Conservation (phyloP, 768 basidiomycete species). For the Auricularia sp. region DNA sequence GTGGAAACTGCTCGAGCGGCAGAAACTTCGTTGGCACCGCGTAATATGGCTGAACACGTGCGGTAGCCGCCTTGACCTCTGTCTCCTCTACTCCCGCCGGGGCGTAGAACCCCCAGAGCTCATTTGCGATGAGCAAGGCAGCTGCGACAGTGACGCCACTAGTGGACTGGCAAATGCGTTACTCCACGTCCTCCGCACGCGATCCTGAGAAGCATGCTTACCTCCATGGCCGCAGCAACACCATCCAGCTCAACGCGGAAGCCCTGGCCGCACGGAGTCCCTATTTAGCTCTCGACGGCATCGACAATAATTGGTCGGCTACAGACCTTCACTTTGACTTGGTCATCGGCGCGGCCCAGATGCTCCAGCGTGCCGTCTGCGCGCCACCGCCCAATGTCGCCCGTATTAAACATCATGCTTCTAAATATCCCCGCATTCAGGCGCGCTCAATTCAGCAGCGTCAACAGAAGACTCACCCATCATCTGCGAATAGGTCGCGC, state of each 20-base stretch:
- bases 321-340: conserved; percentile 50
- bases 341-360: conserved; percentile 51
- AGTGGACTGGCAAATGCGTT: conserved; percentile 24
- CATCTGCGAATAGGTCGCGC: conserved; percentile 39
- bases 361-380: conserved; percentile 45
- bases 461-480: conserved; percentile 28
- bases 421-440: conserved; percentile 15
- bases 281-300: background rate
- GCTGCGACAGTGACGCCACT: conserved; percentile 35
- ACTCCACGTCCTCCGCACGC: background rate
- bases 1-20: conserved; percentile 38
- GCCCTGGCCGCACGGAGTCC: conserved; percentile 25
- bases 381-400: conserved; percentile 49
- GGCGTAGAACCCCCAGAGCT: conserved; percentile 48
- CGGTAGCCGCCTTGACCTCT: conserved; percentile 33
- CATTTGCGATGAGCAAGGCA: conserved; percentile 40
- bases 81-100: conserved; percentile 29
- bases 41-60: conserved; percentile 50
- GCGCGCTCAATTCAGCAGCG: background rate
- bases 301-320: background rate
- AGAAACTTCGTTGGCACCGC: conserved; percentile 43
- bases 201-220: conserved; percentile 14
- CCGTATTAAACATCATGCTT: conserved; percentile 51
- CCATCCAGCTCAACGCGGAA: conserved; percentile 59
- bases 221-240: conserved; percentile 51